Conservation (phyloP, 495 filamentous ascomycete species). For the Mycothermus thermophilus region DNA sequence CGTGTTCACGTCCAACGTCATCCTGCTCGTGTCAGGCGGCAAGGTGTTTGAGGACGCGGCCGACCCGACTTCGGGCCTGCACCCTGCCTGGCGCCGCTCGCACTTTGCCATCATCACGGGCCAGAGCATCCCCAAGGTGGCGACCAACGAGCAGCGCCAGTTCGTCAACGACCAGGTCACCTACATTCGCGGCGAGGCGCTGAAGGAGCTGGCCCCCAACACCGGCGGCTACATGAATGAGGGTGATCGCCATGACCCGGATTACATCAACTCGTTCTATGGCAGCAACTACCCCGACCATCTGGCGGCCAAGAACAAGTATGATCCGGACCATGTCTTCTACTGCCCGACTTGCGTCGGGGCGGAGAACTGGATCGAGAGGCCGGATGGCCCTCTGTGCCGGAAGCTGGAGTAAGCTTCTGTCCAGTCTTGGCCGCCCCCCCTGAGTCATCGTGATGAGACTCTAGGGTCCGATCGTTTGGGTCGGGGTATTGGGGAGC, state of each 20-base stretch:
- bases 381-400: slow-evolving; percentile 22
- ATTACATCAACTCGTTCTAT: slow-evolving; percentile 45
- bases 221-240: slow-evolving; percentile 35
- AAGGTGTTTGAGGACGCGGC: slow-evolving; percentile 1
- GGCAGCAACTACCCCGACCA: slow-evolving; percentile 37
- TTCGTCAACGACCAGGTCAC: background rate
- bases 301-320: slow-evolving; percentile 34
- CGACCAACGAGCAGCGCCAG: background rate
- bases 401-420: no score
- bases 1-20: slow-evolving; percentile 3
- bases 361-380: slow-evolving; percentile 31
- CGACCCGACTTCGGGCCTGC: slow-evolving; percentile 2
- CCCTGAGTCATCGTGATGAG: no score
- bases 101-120: slow-evolving; percentile 2
- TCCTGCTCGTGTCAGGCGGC: slow-evolving; percentile 6
- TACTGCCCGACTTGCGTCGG: slow-evolving; percentile 40
- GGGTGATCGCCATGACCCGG: slow-evolving; percentile 39
- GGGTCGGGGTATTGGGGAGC: no score
- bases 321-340: slow-evolving; percentile 39
- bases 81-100: slow-evolving; percentile 4
- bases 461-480: no score
- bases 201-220: slow-evolving; percentile 13
- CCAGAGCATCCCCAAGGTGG: slow-evolving; percentile 1
- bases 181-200: slow-evolving; percentile 1
- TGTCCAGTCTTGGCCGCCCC: no score